Base-by-base conservation (phyloP, 2,329 filamentous ascomycete genomes). In the Alternaria triticimaculans region DNA sequence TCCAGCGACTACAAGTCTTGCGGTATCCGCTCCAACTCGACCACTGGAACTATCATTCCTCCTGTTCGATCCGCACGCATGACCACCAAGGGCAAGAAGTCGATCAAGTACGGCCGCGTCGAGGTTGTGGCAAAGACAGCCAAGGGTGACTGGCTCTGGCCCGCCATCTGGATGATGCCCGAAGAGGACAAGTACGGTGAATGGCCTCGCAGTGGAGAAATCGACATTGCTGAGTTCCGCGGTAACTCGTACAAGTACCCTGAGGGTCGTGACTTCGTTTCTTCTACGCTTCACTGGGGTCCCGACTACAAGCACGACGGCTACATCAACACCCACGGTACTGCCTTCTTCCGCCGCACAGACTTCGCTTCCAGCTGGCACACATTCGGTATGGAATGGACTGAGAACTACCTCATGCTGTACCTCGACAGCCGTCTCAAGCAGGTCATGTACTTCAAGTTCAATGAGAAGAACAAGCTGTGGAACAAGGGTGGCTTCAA, bases 71-170 rank as follows among this genome's bases (percentile, higher is more conserved):
- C 92, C 0, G 92, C 89, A 14, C 90, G 93, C 62, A 87, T 96
- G 80, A 90, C 89, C 80, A 94, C 91, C 60, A 90, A 88, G 76
- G 87, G 87, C 49, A 88, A 90, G 21, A 89, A 88, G 14, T 85
- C 81, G n/a, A 91, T 96, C 83, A 92, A 89, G 80, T 96, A 93
- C 75, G 92, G 92, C 43, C 90, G 91, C 45, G 86, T 96, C 56
- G 91, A 96, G 77, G 92, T 96, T 6, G 89, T 87, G 2, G 92
- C 92, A 21, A 90, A 90, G 80, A 82, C 95, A 43, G 92, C 92
- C 3, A 80, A 84, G 55, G 92, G 92, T 53, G 92, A 95, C 81
- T 96, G 92, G 92, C 85, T 96, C 12, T 95, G 92, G 92, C 92
- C 92, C 3, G 92, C 92, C 20, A 94, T 96, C 74, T 95, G 92